phyloP scores from a whole-genome alignment of 169 alveolate species.

The Plasmodium coatneyi region DNA sequence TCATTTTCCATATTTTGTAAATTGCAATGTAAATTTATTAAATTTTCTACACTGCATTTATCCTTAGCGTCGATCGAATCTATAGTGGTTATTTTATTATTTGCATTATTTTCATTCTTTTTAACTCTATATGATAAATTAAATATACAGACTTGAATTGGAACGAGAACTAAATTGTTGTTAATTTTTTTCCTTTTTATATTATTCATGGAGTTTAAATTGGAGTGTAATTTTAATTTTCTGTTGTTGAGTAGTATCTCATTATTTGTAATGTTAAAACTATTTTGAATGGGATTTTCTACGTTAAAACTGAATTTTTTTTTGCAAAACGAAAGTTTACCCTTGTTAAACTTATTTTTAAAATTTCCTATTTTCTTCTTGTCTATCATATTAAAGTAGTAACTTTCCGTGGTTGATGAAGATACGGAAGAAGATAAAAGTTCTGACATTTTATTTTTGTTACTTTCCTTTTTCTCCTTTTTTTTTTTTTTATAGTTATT shows the following conservation, averaged over 20 bases:
- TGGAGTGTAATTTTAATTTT: conserved; percentile 35
- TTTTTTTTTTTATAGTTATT: conserved; percentile 21
- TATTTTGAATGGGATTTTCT: conserved; percentile 56
- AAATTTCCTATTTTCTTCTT: conserved; percentile 47
- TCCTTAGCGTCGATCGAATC: conserved; percentile 16
- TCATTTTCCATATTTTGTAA: background rate
- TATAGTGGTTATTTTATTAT: conserved; percentile 5
- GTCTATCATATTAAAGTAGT: conserved; percentile 45
- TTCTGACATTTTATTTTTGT: conserved; percentile 34
- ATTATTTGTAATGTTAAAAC: conserved; percentile 54
- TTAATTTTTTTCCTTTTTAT: conserved; percentile 36
- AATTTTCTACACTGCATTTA: conserved; percentile 3
- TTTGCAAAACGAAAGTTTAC: conserved; percentile 36
- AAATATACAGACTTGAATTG: conserved; percentile 69
- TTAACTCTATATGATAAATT: conserved; percentile 61
- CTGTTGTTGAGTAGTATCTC: conserved; percentile 46
- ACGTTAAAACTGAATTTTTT: conserved; percentile 45
- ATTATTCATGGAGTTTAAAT: conserved; percentile 42
- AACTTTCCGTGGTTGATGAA: conserved; percentile 23
- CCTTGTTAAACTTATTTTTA: conserved; percentile 50
- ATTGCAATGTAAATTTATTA: conserved; percentile 18
- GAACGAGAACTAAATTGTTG: conserved; percentile 59
- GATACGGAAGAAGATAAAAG: conserved; percentile 12
- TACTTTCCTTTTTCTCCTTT: conserved; percentile 15
- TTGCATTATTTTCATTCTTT: conserved; percentile 8